A percentile compares a stretch with the other conserved stretches of the same genome.
Evolutionary conservation across 768 basidiomycete genomes (phyloP).

Genomic region (Mrakia blollopis): DNA sequence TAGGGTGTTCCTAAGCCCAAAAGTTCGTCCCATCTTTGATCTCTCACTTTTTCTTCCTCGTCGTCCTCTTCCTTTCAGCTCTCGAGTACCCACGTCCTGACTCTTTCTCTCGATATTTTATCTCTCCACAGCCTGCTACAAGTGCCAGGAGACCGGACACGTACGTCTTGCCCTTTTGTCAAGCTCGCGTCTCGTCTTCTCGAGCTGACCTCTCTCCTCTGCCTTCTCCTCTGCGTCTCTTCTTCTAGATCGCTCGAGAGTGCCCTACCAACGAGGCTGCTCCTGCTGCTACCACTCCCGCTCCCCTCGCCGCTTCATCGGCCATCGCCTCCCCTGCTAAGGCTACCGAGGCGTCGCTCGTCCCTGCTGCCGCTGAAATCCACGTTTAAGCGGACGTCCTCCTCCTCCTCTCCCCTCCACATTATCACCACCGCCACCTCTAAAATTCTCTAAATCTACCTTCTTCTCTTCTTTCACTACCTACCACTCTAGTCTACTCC

Average conservation of each 20-base stretch:
- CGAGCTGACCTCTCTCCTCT: background rate
- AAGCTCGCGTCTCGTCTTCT: background rate
- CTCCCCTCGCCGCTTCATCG: background rate
- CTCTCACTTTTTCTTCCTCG: no score
- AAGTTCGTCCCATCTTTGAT: background rate
- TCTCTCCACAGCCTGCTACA: constrained; percentile 21
- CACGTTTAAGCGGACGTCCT: constrained; percentile 5
- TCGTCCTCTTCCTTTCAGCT: background rate
- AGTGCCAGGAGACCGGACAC: constrained; percentile 23
- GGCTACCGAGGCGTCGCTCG: constrained; percentile 15
- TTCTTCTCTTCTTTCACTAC: background rate
- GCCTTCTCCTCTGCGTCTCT: background rate
- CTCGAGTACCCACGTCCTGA: background rate
- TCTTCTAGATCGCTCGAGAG: constrained; percentile 21
- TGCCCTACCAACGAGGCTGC: constrained; percentile 24
- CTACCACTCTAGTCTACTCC: background rate
- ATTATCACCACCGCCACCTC: background rate
- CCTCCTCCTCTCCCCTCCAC: background rate
- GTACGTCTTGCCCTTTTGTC: background rate
- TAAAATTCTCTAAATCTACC: background rate
- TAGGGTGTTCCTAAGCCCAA: background rate
- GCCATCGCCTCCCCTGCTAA: background rate
- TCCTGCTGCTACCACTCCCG: no score
- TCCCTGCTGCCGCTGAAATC: constrained; percentile 5
- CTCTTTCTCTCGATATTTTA: background rate